Evolutionary conservation across 2,329 filamentous ascomycete genomes (phyloP).

Genomic region (Acrocalymma vagum): DNA sequence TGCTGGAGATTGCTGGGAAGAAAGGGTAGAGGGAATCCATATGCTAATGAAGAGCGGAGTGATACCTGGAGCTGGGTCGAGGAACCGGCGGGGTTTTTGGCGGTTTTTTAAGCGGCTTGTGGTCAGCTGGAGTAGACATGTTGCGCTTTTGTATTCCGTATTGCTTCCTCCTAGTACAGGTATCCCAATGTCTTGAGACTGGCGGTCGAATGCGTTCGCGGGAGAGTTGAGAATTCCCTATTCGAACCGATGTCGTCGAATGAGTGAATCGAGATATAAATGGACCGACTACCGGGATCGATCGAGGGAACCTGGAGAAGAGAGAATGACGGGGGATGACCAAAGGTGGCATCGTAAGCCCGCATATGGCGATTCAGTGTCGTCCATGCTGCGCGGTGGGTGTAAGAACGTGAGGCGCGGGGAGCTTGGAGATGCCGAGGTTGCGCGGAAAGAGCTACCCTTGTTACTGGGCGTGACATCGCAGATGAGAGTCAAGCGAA

Average conservation of each 20-base stretch:
- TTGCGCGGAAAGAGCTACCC: slow-evolving; percentile 20
- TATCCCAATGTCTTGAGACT: too few species aligned
- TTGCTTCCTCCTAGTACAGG: not conserved
- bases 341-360: slow-evolving; percentile 39
- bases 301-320: too few species aligned
- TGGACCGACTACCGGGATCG: too few species aligned
- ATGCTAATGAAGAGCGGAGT: not conserved
- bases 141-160: slow-evolving; percentile 17
- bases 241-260: not conserved
- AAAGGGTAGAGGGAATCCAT: not conserved
- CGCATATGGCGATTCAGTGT: slow-evolving; percentile 11
- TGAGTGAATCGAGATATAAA: not conserved
- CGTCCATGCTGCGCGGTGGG: slow-evolving; percentile 24
- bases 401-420: slow-evolving; percentile 27
- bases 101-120: slow-evolving; percentile 36
- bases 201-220: too few species aligned
- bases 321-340: slow-evolving; percentile 14
- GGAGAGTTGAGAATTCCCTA: too few species aligned
- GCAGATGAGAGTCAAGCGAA: slow-evolving; percentile 14
- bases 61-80: slow-evolving; percentile 71
- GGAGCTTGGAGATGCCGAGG: slow-evolving; percentile 42
- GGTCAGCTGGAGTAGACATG: slow-evolving; percentile 45
- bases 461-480: slow-evolving; percentile 9
- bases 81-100: slow-evolving; percentile 56
- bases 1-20: not conserved